Percentiles rank a stretch among this genome's conserved stretches.
These are phyloP conservation scores for Catharanthus roseus DNA, from an alignment of 257 asterid genomes.

Conservation along the genomic window DNA sequence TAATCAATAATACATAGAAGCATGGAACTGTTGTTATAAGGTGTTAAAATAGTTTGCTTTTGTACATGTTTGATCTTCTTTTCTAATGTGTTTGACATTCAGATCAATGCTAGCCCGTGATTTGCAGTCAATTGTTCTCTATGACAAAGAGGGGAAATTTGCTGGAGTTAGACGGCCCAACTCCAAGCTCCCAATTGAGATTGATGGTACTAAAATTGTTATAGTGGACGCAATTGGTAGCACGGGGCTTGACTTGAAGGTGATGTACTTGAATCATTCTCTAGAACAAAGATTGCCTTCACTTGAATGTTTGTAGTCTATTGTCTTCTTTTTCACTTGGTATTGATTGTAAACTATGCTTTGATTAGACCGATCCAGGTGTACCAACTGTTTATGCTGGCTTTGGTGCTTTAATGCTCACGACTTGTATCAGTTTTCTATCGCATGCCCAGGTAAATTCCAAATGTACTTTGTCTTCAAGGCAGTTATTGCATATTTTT, in stretches of 20 bases:
- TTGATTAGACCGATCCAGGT: slow-evolving; percentile 76
- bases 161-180: slow-evolving; percentile 73
- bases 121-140: slow-evolving; percentile 77
- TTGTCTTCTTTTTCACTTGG: slow-evolving; percentile 12
- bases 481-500: not conserved
- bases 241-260: slow-evolving; percentile 81
- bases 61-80: not conserved
- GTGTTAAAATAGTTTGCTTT: too few relatives aligned
- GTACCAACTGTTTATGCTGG: slow-evolving; percentile 82
- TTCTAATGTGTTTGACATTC: slow-evolving; percentile 10
- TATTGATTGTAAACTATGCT: slow-evolving; percentile 5
- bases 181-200: slow-evolving; percentile 79
- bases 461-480: not conserved
- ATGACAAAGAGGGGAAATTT: slow-evolving; percentile 83
- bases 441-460: slow-evolving; percentile 78
- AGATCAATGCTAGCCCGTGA: slow-evolving; percentile 97
- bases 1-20: not conserved
- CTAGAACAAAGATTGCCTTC: not conserved
- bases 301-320: not conserved
- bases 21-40: not conserved
- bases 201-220: slow-evolving; percentile 55
- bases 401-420: slow-evolving; percentile 86
- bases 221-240: slow-evolving; percentile 69
- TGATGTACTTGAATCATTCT: slow-evolving; percentile 17
- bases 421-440: slow-evolving; percentile 79